A percentile compares a stretch with the other conserved stretches of the same genome.
phyloP scores from a whole-genome alignment of 2,329 filamentous ascomycete genomes.

The Clonostachys solani region DNA sequence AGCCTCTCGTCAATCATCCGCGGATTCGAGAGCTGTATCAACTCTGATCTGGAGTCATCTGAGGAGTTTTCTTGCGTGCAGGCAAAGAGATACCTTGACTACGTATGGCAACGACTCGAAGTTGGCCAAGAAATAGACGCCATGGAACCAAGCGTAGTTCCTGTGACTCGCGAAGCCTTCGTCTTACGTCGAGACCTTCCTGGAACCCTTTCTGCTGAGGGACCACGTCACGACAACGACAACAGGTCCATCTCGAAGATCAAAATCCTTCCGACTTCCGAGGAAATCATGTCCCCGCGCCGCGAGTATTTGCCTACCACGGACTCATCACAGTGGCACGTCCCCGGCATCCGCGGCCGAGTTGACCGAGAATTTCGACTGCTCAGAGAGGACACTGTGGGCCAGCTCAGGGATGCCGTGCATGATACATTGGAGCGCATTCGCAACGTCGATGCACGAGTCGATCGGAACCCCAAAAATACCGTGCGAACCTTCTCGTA shows the following conservation, averaged over 20 bases:
- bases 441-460: slow-evolving; percentile 15
- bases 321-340: slow-evolving; percentile 26
- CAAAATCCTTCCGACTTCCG: slow-evolving; percentile 40
- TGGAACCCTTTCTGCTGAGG: slow-evolving; percentile 19
- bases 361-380: slow-evolving; percentile 53
- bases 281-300: slow-evolving; percentile 36
- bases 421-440: slow-evolving; percentile 22
- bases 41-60: too few relatives aligned
- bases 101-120: slow-evolving; percentile 20
- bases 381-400: slow-evolving; percentile 49
- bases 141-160: slow-evolving; percentile 6
- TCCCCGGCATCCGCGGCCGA: slow-evolving; percentile 35
- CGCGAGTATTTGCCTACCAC: slow-evolving; percentile 37
- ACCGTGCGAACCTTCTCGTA: slow-evolving; percentile 16
- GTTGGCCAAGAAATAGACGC: slow-evolving; percentile 13
- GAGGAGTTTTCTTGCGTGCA: too few relatives aligned
- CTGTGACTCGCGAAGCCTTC: slow-evolving; percentile 16
- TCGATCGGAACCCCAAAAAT: not conserved
- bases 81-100: slow-evolving; percentile 10
- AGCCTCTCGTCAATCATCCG: too few relatives aligned
- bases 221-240: slow-evolving; percentile 45
- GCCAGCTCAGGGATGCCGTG: slow-evolving; percentile 45
- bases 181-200: slow-evolving; percentile 23
- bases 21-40: too few relatives aligned
- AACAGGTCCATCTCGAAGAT: slow-evolving; percentile 38